Evolutionary conservation across 192 early-diverging fungal species (phyloP).

Genomic region (Rhizoclosmatium globosum): DNA sequence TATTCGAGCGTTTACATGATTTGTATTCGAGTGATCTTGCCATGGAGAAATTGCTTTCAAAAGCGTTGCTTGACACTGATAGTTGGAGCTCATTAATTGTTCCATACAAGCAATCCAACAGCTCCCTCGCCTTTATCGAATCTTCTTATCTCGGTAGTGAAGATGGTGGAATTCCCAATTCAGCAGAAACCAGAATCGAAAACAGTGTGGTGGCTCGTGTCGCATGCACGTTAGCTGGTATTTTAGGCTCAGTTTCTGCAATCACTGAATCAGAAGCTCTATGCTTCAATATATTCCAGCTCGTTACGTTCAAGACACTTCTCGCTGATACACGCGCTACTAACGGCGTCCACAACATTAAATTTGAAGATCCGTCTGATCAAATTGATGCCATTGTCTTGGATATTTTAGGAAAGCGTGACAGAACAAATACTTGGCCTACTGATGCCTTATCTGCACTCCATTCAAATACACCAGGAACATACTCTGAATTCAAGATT

Average conservation of each 20-base stretch:
- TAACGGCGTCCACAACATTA: neutral
- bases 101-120: neutral
- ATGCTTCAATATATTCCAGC: neutral
- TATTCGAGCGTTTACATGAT: neutral
- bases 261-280: neutral
- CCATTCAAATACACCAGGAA: neutral
- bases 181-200: neutral
- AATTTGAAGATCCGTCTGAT: neutral
- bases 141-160: too few relatives aligned
- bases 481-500: neutral
- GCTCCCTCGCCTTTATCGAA: conserved; percentile 11
- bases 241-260: neutral
- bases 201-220: conserved; percentile 1
- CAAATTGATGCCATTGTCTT: conserved; percentile 4
- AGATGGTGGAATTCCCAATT: too few relatives aligned
- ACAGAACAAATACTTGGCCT: neutral
- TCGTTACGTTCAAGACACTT: neutral
- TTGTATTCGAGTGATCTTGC: neutral
- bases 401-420: neutral
- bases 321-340: too few relatives aligned
- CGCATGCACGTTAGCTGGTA: conserved; percentile 1
- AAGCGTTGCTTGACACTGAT: neutral
- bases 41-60: neutral
- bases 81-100: conserved; percentile 2
- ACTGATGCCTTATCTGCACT: neutral